Percentiles rank a stretch among this genome's conserved stretches.
These are phyloP conservation scores for Clonostachys chloroleuca DNA, from an alignment of 2,329 filamentous ascomycete species.

Conservation along the genomic window DNA sequence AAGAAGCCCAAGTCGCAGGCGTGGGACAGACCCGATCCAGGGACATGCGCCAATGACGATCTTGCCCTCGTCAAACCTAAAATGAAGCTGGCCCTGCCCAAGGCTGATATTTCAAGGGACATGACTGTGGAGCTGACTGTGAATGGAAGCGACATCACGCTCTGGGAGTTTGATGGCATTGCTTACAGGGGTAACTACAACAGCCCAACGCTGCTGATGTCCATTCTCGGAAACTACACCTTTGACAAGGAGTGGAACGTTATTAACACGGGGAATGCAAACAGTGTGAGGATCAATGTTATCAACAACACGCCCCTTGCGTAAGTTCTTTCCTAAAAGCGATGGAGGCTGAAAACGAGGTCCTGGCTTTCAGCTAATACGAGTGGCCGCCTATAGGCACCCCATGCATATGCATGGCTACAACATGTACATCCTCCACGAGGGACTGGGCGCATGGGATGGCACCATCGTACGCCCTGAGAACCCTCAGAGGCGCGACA, in stretches of 20 bases:
- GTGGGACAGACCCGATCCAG: constrained; percentile 43
- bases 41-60: constrained; percentile 54
- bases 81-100: constrained; percentile 38
- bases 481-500: constrained; percentile 50
- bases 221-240: constrained; percentile 39
- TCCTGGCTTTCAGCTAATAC: too few species aligned
- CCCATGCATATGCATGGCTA: constrained; percentile 69
- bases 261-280: constrained; percentile 44
- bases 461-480: constrained; percentile 29
- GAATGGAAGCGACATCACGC: constrained; percentile 44
- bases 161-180: constrained; percentile 49
- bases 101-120: constrained; percentile 33
- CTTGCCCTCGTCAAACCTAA: constrained; percentile 45
- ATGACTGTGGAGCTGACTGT: constrained; percentile 41
- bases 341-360: not conserved
- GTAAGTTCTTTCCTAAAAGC: constrained; percentile 25
- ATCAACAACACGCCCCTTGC: constrained; percentile 43
- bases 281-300: constrained; percentile 52
- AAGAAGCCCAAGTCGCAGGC: constrained; percentile 42
- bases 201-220: constrained; percentile 49
- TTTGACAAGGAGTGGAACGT: constrained; percentile 53
- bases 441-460: constrained; percentile 41
- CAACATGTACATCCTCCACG: constrained; percentile 64
- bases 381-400: constrained; percentile 26
- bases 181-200: constrained; percentile 56